phyloP scores from a whole-genome alignment of 257 asterid species.

The Thymus quinquecostatus region DNA sequence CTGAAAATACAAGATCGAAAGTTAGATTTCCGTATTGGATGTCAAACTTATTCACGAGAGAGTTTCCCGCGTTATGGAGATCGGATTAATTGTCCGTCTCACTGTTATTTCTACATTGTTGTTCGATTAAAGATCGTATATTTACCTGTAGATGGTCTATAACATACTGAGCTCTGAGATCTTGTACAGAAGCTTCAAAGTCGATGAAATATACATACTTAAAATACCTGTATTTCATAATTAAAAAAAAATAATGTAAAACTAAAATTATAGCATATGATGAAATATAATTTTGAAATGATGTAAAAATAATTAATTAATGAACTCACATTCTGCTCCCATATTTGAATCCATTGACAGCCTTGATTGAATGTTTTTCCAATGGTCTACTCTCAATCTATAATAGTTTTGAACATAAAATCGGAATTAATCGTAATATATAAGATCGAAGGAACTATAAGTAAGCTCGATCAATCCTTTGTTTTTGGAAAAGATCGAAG shows the following conservation, averaged over 20 bases:
- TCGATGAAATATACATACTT: slow-evolving; percentile 62
- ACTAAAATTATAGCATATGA: not conserved
- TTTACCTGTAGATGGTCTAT: not conserved
- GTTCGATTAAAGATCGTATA: too few species aligned
- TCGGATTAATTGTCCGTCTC: too few species aligned
- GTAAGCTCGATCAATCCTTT: too few species aligned
- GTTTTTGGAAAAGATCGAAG: too few species aligned
- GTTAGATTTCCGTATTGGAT: too few species aligned
- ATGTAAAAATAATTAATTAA: not conserved
- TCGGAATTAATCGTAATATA: not conserved
- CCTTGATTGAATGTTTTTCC: not conserved
- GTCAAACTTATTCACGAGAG: too few species aligned
- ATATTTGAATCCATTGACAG: not conserved
- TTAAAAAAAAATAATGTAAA: not conserved
- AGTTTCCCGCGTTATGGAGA: too few species aligned
- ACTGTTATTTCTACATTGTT: too few species aligned
- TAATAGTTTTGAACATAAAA: not conserved
- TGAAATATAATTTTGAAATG: too few species aligned
- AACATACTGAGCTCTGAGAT: slow-evolving; percentile 57
- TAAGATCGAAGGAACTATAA: too few species aligned
- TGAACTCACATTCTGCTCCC: slow-evolving; percentile 26
- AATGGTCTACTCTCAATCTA: slow-evolving; percentile 31
- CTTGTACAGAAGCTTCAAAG: slow-evolving; percentile 62
- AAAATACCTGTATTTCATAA: slow-evolving; percentile 43
- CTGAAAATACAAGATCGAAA: not conserved